Conservation (phyloP, 192 early-diverging fungal species). For the Podila horticola region DNA sequence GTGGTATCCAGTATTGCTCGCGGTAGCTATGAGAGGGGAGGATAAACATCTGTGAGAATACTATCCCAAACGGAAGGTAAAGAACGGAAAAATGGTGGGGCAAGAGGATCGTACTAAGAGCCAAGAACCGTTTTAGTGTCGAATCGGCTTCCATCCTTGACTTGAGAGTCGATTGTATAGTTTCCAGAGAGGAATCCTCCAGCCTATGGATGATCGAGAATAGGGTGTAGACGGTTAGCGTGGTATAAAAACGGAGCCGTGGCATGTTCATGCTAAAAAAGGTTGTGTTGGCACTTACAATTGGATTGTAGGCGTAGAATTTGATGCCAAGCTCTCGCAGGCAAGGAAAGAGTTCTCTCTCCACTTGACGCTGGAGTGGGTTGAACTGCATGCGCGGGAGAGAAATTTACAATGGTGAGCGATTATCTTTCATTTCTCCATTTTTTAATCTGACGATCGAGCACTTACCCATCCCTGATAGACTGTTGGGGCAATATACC, state of each 20-base stretch:
- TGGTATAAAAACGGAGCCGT: background rate
- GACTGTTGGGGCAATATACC: constrained; percentile 17
- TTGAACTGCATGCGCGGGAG: constrained; percentile 6
- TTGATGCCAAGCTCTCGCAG: constrained; percentile 24
- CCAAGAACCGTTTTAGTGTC: constrained; percentile 34
- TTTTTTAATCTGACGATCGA: too few species aligned
- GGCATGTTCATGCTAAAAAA: background rate
- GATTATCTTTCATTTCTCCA: too few species aligned
- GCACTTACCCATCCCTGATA: constrained; percentile 23
- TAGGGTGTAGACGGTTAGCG: background rate
- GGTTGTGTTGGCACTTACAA: background rate
- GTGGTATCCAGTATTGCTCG: constrained; percentile 23
- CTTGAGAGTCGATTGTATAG: constrained; percentile 11
- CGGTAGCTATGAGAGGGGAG: constrained; percentile 10
- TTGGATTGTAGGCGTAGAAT: constrained; percentile 28
- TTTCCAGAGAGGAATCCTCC: constrained; percentile 35
- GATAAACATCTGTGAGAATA: background rate
- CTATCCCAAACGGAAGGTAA: background rate
- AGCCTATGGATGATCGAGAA: constrained; percentile 4
- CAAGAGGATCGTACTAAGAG: constrained; percentile 13
- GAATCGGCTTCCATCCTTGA: constrained; percentile 17
- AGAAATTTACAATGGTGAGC: too few species aligned
- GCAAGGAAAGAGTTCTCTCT: constrained; percentile 26
- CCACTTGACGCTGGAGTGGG: constrained; percentile 23
- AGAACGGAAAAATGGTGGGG: too few species aligned